Evolutionary conservation across 192 early-diverging fungal species (phyloP).

Genomic region (Entomortierella beljakovae): DNA sequence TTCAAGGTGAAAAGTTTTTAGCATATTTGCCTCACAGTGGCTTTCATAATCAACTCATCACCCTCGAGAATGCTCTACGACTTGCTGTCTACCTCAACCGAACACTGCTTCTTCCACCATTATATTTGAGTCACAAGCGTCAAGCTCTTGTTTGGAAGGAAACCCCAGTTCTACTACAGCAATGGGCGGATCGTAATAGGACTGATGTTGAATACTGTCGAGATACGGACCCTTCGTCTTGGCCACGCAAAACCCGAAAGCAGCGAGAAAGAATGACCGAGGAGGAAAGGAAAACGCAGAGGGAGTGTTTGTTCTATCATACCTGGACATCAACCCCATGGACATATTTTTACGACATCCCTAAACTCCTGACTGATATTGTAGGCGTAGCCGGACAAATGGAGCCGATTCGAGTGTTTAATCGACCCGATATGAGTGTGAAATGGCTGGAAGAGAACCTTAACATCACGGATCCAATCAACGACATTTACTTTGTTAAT

Average conservation of each 20-base stretch:
- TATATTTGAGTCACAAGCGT: constrained; percentile 53
- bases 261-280: constrained; percentile 17
- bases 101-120: constrained; percentile 60
- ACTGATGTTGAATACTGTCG: constrained; percentile 35
- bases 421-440: constrained; percentile 34
- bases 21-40: constrained; percentile 65
- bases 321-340: constrained; percentile 41
- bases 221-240: constrained; percentile 10
- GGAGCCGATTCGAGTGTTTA: constrained; percentile 44
- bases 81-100: constrained; percentile 63
- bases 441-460: constrained; percentile 35
- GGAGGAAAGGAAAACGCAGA: constrained; percentile 10
- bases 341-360: constrained; percentile 53
- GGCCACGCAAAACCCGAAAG: constrained; percentile 12
- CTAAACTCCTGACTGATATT: constrained; percentile 16
- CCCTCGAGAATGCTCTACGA: constrained; percentile 61
- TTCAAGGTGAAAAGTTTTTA: constrained; percentile 54
- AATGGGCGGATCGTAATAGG: constrained; percentile 34
- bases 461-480: constrained; percentile 20
- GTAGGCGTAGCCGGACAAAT: constrained; percentile 23
- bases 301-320: constrained; percentile 37
- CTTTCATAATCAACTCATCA: constrained; percentile 62
- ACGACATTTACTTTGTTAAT: constrained; percentile 41
- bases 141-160: constrained; percentile 30
- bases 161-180: constrained; percentile 11